Evolutionary conservation across 139 green algal genomes (phyloP).

Genomic region (Chlorella sp.): DNA sequence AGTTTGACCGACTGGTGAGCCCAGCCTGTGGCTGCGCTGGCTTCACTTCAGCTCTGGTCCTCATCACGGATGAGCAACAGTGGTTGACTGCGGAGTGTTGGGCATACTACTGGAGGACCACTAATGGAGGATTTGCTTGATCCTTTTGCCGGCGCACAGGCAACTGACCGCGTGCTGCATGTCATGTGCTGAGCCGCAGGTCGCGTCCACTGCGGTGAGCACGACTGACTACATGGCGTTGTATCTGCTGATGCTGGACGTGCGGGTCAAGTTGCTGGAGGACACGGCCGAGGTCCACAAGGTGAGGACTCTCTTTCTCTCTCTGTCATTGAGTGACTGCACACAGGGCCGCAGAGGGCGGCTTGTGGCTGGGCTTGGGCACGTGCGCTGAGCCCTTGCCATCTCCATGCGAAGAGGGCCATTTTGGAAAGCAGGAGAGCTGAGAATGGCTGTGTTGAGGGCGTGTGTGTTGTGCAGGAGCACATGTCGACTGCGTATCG

Average conservation of each 20-base stretch:
- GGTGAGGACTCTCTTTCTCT: not conserved
- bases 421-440: no score
- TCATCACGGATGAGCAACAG: no score
- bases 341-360: not conserved
- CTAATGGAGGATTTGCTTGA: no score
- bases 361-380: not conserved
- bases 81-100: no score
- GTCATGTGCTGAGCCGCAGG: no score
- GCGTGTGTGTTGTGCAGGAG: conserved; percentile 9
- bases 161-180: no score
- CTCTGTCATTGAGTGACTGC: not conserved
- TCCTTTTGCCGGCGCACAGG: no score
- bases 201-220: conserved; percentile 5
- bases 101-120: no score
- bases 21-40: no score
- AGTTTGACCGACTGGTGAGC: conserved; percentile 15
- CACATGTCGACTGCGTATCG: conserved; percentile 25
- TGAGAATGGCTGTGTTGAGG: no score
- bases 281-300: conserved; percentile 4
- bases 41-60: no score
- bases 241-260: conserved; percentile 14
- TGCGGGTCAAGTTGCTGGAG: conserved; percentile 21
- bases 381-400: not conserved
- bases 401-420: no score
- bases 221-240: conserved; percentile 21